Conservation (phyloP, 768 basidiomycete genomes). For the Pleurotus eryngii region DNA sequence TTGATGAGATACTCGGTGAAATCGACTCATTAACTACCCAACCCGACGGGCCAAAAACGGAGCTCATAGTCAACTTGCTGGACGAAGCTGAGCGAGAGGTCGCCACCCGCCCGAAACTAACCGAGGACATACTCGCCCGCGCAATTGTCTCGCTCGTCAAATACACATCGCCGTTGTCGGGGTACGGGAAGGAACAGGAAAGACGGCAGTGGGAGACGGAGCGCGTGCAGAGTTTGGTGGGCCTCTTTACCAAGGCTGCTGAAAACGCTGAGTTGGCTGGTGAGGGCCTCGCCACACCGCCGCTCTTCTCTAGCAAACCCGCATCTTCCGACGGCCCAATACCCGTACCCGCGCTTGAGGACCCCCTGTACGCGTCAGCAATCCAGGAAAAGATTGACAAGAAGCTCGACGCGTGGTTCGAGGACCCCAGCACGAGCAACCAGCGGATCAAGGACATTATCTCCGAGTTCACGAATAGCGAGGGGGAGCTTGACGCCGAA, state of each 20-base stretch:
- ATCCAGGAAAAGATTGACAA: neutral
- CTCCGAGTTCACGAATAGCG: constrained; percentile 1
- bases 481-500: neutral
- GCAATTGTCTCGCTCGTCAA: constrained; percentile 1
- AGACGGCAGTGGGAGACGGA: neutral
- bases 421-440: neutral
- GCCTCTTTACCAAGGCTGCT: neutral
- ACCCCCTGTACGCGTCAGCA: neutral
- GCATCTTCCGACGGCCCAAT: neutral
- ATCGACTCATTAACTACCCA: neutral
- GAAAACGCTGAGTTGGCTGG: constrained; percentile 1
- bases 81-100: neutral
- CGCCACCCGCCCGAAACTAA: neutral
- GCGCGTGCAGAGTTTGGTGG: neutral
- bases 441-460: neutral
- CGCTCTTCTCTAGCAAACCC: neutral
- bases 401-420: neutral
- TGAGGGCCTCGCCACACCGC: neutral
- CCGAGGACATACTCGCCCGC: constrained; percentile 2
- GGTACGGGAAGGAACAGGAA: neutral
- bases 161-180: neutral
- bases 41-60: neutral
- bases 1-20: neutral
- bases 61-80: neutral
- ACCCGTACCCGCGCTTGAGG: neutral